phyloP scores from a whole-genome alignment of 106 monocot genomes.

The Dioscorea zingiberensis region DNA sequence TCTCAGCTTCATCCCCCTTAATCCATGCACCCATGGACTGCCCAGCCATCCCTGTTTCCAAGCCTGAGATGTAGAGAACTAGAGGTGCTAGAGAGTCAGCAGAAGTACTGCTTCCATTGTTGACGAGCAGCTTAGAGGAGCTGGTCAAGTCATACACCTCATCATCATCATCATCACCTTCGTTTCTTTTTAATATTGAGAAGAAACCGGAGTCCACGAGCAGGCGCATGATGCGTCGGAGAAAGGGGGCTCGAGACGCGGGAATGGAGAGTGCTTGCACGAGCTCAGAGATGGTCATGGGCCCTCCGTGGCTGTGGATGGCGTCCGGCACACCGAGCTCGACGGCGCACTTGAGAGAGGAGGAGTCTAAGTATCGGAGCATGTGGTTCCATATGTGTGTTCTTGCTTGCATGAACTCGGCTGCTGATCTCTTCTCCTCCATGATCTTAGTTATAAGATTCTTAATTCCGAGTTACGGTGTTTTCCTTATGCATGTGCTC shows the following conservation, averaged over 20 bases:
- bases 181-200: background rate
- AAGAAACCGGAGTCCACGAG: slow-evolving; percentile 10
- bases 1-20: background rate
- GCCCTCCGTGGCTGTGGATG: slow-evolving; percentile 10
- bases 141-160: background rate
- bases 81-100: background rate
- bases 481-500: too few species aligned
- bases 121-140: background rate
- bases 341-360: slow-evolving; percentile 23
- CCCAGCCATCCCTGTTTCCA: background rate
- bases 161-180: background rate
- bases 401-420: background rate
- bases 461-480: too few species aligned
- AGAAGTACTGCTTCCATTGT: too few species aligned
- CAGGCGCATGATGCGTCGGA: slow-evolving; percentile 19
- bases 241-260: background rate
- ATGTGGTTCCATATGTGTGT: slow-evolving; percentile 20
- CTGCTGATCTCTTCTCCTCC: too few species aligned
- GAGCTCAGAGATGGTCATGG: slow-evolving; percentile 14
- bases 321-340: slow-evolving; percentile 26
- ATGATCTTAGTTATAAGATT: too few species aligned
- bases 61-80: background rate
- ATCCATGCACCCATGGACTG: background rate
- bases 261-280: slow-evolving; percentile 3
- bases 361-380: slow-evolving; percentile 16